A percentile compares a stretch with the other conserved stretches of the same genome.
Evolutionary conservation across 768 basidiomycete genomes (phyloP).

Genomic region (Cubamyces sp.): DNA sequence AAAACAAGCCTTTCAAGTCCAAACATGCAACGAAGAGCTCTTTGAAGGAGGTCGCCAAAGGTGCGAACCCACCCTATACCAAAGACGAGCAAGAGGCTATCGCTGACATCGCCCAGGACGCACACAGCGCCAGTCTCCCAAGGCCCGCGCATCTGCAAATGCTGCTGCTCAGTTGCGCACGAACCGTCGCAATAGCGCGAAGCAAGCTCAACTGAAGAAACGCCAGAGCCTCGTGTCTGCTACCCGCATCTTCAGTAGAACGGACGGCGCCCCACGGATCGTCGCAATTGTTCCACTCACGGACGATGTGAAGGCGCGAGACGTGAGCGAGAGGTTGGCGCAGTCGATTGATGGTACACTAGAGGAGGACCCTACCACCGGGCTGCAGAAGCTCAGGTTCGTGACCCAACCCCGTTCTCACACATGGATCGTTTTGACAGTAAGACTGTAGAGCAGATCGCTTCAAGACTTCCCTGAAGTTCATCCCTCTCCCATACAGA

Average conservation of each 20-base stretch:
- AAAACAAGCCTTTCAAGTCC: constrained; percentile 93
- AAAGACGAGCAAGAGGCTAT: neutral
- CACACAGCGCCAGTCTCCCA: constrained; percentile 56
- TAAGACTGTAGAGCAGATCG: constrained; percentile 68
- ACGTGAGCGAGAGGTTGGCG: constrained; percentile 60
- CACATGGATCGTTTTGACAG: neutral
- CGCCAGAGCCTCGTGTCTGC: constrained; percentile 68
- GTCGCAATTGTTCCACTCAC: constrained; percentile 88
- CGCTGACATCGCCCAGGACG: constrained; percentile 49
- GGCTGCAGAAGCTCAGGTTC: constrained; percentile 72
- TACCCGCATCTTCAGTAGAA: constrained; percentile 77
- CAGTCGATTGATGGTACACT: constrained; percentile 58
- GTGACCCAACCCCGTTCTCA: constrained; percentile 25
- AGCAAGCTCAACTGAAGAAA: constrained; percentile 79
- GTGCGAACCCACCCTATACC: constrained; percentile 39
- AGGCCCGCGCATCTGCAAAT: constrained; percentile 51
- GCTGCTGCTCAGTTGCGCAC: constrained; percentile 69
- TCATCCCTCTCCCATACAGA: constrained; percentile 75
- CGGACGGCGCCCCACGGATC: constrained; percentile 80
- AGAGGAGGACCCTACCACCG: constrained; percentile 54
- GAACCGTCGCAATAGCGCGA: constrained; percentile 84
- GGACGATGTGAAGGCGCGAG: constrained; percentile 58
- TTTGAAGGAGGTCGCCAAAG: constrained; percentile 85
- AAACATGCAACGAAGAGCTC: constrained; percentile 87
- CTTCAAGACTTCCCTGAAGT: constrained; percentile 91